These are phyloP conservation scores for Erysimum cheiri DNA, from an alignment of 441 rosid genomes.

Conservation along the genomic window DNA sequence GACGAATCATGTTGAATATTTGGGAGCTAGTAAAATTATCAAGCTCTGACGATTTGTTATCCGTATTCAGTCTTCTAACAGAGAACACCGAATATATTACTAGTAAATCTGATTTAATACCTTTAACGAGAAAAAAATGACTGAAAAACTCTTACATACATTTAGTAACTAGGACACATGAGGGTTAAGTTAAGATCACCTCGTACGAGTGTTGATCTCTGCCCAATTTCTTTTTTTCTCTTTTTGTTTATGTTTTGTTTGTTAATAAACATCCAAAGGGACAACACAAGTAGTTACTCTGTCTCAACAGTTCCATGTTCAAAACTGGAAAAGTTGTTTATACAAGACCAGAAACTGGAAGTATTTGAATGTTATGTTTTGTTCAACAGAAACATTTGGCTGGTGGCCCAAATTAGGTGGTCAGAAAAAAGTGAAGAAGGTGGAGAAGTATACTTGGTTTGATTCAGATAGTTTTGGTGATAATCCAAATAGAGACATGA, in stretches of 20 bases:
- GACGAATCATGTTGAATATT: not conserved
- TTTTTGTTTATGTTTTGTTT: slow-evolving; percentile 36
- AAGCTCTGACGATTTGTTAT: slow-evolving; percentile 8
- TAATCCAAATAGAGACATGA: slow-evolving; percentile 14
- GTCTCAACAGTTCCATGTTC: slow-evolving; percentile 43
- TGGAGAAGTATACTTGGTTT: slow-evolving; percentile 87
- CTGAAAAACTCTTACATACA: not conserved
- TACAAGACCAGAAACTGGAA: slow-evolving; percentile 26
- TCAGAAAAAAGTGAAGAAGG: slow-evolving; percentile 61
- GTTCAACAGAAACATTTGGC: slow-evolving; percentile 28
- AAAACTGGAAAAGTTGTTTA: slow-evolving; percentile 35
- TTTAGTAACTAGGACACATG: slow-evolving; percentile 1
- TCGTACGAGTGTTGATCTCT: slow-evolving; percentile 2
- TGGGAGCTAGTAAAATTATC: not conserved
- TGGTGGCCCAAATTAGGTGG: slow-evolving; percentile 37
- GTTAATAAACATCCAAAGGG: slow-evolving; percentile 39
- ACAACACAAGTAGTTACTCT: slow-evolving; percentile 42
- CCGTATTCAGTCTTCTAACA: not conserved
- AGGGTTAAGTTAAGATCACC: slow-evolving; percentile 19
- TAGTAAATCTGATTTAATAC: not conserved
- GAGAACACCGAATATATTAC: not conserved
- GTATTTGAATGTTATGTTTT: slow-evolving; percentile 11
- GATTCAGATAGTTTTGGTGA: slow-evolving; percentile 30
- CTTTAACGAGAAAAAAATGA: not conserved
- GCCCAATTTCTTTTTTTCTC: not conserved